Evolutionary conservation across 805 yeast species (phyloP).

Genomic region (Saturnispora besseyi): DNA sequence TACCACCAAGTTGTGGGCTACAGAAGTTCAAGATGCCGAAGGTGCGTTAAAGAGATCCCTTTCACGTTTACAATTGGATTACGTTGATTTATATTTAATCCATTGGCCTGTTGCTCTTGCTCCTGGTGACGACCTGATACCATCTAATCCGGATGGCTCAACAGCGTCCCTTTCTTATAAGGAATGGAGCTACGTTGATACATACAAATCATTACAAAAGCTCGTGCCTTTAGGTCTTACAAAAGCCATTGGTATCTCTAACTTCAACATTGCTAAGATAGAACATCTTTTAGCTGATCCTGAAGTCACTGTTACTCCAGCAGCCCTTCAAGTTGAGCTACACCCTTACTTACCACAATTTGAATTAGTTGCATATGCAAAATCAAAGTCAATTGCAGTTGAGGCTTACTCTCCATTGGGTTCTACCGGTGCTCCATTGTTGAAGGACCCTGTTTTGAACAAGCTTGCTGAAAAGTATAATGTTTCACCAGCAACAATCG

Average conservation of each 20-base stretch:
- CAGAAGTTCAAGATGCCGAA: slow-evolving; percentile 31
- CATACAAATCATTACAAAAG: slow-evolving; percentile 61
- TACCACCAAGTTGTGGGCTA: slow-evolving; percentile 56
- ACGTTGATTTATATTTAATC: slow-evolving; percentile 55
- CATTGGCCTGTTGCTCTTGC: slow-evolving; percentile 55
- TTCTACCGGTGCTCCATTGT: slow-evolving; percentile 45
- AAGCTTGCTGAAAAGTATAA: slow-evolving; percentile 38
- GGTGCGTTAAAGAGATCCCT: slow-evolving; percentile 44
- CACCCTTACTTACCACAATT: slow-evolving; percentile 67
- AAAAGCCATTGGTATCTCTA: slow-evolving; percentile 72
- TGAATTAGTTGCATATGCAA: slow-evolving; percentile 46
- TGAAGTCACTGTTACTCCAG: slow-evolving; percentile 50
- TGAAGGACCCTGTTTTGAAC: slow-evolving; percentile 35
- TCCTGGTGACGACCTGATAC: slow-evolving; percentile 30
- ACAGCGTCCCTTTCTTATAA: slow-evolving; percentile 26
- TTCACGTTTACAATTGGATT: slow-evolving; percentile 43
- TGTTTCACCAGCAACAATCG: slow-evolving; percentile 41
- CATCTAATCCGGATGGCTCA: slow-evolving; percentile 28
- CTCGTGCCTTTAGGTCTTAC: slow-evolving; percentile 45
- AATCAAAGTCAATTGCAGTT: slow-evolving; percentile 43
- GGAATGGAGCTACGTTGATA: slow-evolving; percentile 37
- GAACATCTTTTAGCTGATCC: slow-evolving; percentile 41
- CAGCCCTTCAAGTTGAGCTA: slow-evolving; percentile 64
- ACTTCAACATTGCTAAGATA: slow-evolving; percentile 51
- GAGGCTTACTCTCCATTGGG: slow-evolving; percentile 82